These are phyloP conservation scores for Mariannaea sp. DNA, from an alignment of 2,329 filamentous ascomycete species.

Conservation along the genomic window DNA sequence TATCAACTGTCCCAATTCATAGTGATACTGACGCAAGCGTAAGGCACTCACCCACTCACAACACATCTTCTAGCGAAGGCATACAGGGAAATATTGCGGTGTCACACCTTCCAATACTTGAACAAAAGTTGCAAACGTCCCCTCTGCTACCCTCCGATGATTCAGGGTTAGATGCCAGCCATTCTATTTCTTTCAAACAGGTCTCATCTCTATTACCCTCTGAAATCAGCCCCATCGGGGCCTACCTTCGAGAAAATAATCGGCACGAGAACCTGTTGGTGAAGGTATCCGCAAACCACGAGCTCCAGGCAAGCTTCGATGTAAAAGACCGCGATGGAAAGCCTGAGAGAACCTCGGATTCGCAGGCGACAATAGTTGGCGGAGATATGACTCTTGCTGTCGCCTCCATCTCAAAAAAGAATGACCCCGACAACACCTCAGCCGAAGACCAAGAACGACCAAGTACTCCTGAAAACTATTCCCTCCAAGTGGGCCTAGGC, in stretches of 20 bases:
- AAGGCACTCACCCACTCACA: too few relatives aligned
- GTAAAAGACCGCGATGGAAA: not conserved
- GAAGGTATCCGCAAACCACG: not conserved
- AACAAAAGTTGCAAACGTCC: not conserved
- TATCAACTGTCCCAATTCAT: not conserved
- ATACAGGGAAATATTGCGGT: slow-evolving; percentile 7
- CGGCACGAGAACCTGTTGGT: slow-evolving; percentile 19
- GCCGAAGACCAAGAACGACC: not conserved
- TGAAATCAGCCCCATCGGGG: slow-evolving; percentile 18
- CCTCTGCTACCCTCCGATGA: not conserved
- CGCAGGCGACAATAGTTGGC: not conserved
- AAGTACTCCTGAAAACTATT: not conserved
- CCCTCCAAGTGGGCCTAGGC: not conserved
- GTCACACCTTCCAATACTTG: slow-evolving; percentile 7
- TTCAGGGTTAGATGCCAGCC: slow-evolving; percentile 1
- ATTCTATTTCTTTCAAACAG: slow-evolving; percentile 16
- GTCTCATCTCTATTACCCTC: slow-evolving; percentile 10
- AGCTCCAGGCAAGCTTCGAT: not conserved
- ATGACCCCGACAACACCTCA: not conserved
- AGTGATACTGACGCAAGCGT: too few relatives aligned
- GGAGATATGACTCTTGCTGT: not conserved
- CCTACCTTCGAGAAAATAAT: slow-evolving; percentile 24
- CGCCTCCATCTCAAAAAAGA: not conserved
- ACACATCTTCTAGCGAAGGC: too few relatives aligned
- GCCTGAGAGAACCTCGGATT: not conserved